These are phyloP conservation scores for Puccinellia tenuiflora DNA, from an alignment of 176 grass and related monocot species.

Conservation along the genomic window DNA sequence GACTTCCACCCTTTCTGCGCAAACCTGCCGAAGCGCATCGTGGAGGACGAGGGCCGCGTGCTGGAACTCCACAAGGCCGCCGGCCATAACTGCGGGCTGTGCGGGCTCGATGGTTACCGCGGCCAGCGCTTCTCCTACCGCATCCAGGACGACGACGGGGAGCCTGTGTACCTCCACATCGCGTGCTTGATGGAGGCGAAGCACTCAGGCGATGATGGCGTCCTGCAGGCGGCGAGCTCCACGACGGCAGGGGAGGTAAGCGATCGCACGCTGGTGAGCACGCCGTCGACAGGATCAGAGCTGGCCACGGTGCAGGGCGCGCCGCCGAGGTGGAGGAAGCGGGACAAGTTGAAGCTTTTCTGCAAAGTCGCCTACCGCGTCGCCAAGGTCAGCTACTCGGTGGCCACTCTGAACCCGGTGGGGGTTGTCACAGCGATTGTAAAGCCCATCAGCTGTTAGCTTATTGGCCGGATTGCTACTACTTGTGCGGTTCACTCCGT, in stretches of 20 bases:
- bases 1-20: neutral
- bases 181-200: neutral
- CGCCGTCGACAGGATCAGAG: neutral
- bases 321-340: neutral
- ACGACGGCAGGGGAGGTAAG: neutral
- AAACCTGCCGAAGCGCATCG: neutral
- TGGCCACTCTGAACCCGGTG: neutral
- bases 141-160: neutral
- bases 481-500: neutral
- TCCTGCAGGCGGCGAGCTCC: neutral
- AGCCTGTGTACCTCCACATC: neutral
- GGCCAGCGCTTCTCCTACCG: neutral
- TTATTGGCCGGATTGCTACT: neutral
- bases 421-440: neutral
- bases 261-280: no score
- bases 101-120: neutral
- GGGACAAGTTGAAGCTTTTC: neutral
- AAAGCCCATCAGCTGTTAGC: neutral
- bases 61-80: neutral
- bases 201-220: neutral
- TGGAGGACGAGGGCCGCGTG: neutral
- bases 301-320: neutral
- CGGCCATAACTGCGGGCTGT: neutral
- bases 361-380: neutral
- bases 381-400: neutral